Base-by-base conservation (phyloP, 2,329 filamentous ascomycete genomes). In the Xylaria sp. region DNA sequence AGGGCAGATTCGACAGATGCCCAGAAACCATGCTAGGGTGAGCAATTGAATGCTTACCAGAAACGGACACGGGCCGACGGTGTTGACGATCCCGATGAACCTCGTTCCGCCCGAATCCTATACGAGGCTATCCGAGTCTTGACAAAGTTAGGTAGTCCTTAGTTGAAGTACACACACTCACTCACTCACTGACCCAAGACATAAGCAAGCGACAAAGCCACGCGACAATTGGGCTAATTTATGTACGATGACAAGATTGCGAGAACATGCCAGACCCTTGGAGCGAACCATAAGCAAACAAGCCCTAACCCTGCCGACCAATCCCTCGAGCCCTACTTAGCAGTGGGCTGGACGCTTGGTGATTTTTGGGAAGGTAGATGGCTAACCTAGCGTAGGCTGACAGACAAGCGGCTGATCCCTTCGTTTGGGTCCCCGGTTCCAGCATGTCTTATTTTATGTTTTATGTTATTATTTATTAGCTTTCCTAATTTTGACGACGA, bases 321-420 rank as follows among this genome's bases (percentile, higher is more conserved):
- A 58, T 58, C 62, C 52, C 58, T 54, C 54, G 13, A 55, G 63
- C 59, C 60, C 59, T 64, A 52, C 33, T 36, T 36, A 36, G 33
- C 33, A 36, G 33, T 7, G 10, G 18, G 31, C 54, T 58, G 43
- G 20, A 31, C 58, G 2, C 65, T 70, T 64, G 61, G 13, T 67
- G 61, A 43, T 64, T 67, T 36, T 70, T 52, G 57, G 68, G 64
- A 70, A 70, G 68, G 63, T 66, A 15, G 15, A 54, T n/a, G 15
- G 41, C 10, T 36, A 36, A 36, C 33, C 6, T 46, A 61, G n/a
- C 31, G 28, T 55, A 55, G 59, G 68, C 62, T 70, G 65, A 60
- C 52, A 56, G 54, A 52, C 52, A 66, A 69, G 66, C 66, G 62
- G 69, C 68, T 70, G 68, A 68, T 66, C 69, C 56, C 66, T 61